Evolutionary conservation across 2,329 filamentous ascomycete species (phyloP), one percentile per base, ranked within the genome.

Genomic region (Apiospora arundinis): DNA sequence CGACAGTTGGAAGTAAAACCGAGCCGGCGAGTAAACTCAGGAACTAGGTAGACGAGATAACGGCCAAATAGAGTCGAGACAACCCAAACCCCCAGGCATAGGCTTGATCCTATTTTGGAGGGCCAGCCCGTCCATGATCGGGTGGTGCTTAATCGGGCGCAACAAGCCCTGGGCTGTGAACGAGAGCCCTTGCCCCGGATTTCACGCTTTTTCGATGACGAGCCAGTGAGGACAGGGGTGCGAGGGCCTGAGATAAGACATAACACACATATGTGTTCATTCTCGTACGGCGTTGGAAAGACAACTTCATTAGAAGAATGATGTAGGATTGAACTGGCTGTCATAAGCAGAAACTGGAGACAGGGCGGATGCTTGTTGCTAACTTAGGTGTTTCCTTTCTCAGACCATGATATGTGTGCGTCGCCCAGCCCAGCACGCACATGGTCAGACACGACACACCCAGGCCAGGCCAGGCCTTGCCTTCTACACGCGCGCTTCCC

Each of bases 41-140:
- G 32, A 63, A 32, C 56, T 37, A 63, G 56, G 32, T 63, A 40
- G 56, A 28, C 32, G 56, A 37, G 32, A 63, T 63, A 63, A 63
- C 56, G 56, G 56, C 18, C 56, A 63, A 63, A 63, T 63, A 63
- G 56, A 63, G 56, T 63, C 56, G 56, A 63, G 56, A 40, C 56
- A 63, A n/a, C 56, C 18, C 21, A 21, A 63, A 63, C 32, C 32
- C 32, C 32, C 56, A 40, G 56, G 32, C 32, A 14, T 40, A 40
- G 9, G n/a, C 56, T 40, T 63, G 56, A 40, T 63, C 21, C 56
- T 63, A n/a, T n/a, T n/a, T 63, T 32, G 56, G 56, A 63, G 18
- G 18, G 9, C 56, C 56, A 63, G 56, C 21, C 56, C 56, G 56
- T 40, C 56, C 37, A 40, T 28, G 18, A 63, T 40, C 56, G 56